Base-by-base conservation (phyloP, 192 early-diverging fungal species). In the Backusella tarrabulga region DNA sequence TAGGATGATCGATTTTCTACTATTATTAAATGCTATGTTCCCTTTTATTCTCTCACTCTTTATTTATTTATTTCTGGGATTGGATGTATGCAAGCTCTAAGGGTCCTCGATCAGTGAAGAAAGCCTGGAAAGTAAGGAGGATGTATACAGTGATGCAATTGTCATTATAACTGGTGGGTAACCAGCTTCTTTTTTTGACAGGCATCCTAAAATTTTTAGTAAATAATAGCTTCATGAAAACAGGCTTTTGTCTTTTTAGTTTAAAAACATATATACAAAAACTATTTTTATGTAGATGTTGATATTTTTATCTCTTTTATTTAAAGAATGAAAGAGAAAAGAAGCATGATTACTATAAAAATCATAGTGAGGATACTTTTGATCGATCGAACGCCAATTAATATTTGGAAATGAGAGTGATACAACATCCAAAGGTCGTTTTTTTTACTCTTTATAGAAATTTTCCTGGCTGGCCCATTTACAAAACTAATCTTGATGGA, bases 391-490 rank as follows among this genome's bases (percentile, higher is more conserved):
- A 12, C n/a, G 26, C 23, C 46, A 50, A 50, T 50, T 50, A 19
- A 50, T 63, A 63, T 63, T 32, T 29, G 9, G 8, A 29, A 29
- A 63, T 12, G 26, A 12, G 11, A 12, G 56, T 63, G 23, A 29
- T 63, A 29, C 56, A 63, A 26, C 56, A 63, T 26, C n/a, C 6
- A n/a, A 54, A 54, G 8, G 3, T 54, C 17, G 0, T 54, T 54
- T 52, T 52, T 56, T 56, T 56, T 56, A 23, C n/a, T 60, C 21
- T 60, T 60, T 60, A 60, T 60, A 60, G 23, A 60, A 60, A 60
- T 5, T 19, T 50, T 50, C 6, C 17, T 50, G 46, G 6, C 17
- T 50, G 46, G 19, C 19, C 42, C 5, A n/a, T 19, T 50, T 50
- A 50, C 19, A 50, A 50, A 50, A 50, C 46, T n/a, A 50, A 50